A percentile compares a stretch with the other conserved stretches of the same genome.
These are phyloP conservation scores for Iris pallida DNA, from an alignment of 116 monocot genomes.

Conservation along the genomic window DNA sequence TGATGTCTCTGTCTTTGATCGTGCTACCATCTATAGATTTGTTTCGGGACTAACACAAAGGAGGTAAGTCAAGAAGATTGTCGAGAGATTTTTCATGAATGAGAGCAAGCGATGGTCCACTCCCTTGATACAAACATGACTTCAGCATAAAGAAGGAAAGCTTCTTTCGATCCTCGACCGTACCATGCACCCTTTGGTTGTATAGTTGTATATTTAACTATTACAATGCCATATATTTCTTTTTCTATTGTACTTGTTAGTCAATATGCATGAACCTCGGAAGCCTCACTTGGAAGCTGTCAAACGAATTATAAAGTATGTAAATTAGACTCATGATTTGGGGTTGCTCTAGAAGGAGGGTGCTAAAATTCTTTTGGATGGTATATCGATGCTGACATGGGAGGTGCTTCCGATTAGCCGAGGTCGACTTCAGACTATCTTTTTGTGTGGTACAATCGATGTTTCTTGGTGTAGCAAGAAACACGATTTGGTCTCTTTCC, in stretches of 20 bases:
- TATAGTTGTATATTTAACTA: neutral
- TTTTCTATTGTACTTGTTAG: neutral
- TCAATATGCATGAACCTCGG: no score
- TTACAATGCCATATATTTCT: constrained; percentile 5
- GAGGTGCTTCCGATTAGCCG: neutral
- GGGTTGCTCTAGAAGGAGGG: neutral
- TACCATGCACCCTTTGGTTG: neutral
- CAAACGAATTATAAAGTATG: neutral
- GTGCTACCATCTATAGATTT: no score
- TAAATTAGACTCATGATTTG: neutral
- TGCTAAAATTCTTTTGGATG: neutral
- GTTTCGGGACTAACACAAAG: no score
- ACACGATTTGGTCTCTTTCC: neutral
- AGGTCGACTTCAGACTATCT: no score
- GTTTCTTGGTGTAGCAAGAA: neutral
- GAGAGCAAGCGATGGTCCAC: neutral
- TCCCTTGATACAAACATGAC: neutral
- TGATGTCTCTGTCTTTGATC: no score
- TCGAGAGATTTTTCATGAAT: neutral
- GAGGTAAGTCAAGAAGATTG: neutral
- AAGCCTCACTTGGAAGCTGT: neutral
- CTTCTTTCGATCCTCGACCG: neutral
- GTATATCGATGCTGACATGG: neutral
- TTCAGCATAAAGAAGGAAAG: neutral
- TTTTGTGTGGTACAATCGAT: neutral